Evolutionary conservation across 768 basidiomycete genomes (phyloP), one percentile per base, ranked within the genome.

Genomic region (Suillus tomentosus): DNA sequence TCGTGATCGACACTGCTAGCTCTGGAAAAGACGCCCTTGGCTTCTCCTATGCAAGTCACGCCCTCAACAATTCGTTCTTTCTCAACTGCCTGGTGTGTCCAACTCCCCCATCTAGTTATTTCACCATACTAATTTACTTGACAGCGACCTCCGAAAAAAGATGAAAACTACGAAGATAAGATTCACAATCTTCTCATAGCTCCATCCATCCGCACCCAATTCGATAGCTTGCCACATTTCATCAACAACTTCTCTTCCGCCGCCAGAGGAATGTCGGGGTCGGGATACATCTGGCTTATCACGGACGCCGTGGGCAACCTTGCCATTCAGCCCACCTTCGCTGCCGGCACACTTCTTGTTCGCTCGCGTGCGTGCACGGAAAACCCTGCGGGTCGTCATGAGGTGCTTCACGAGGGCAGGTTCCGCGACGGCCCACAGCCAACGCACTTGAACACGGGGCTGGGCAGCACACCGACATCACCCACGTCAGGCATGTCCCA

Each of bases 31-130:
- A 86, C 60, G 82, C 87, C 1, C 77, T 96, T 60, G 85, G 87
- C 31, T 99, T 95, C 77, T 96, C 92, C 77, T 95, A 96, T 72
- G 95, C 96, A 4, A 91, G 91, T 67, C 85, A 94, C 55, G 93
- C 96, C 6, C 80, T 98, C 66, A 99, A 99, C 79, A 99, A 97
- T 76, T 88, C 88, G 69, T 99, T 94, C 84, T 99, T 99, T 82
- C 83, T 99, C 36, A 85, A 92, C 68, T 83, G 82, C 63, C 82
- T 99, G 45, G 96, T 98, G 74, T 60, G 94, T 82, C 36, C 47
- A 31, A 24, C 31, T 58, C 60, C 43, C 17, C 6, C 19, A 27
- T 3, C 17, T 43, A 14, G 9, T 39, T 40, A 39, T 39, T 42
- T 22, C 48, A 36, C 40, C 27, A 17, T 50, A 53, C n/a, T 53